These are phyloP conservation scores for Cercophora samala DNA, from an alignment of 495 filamentous ascomycete genomes.

Conservation along the genomic window DNA sequence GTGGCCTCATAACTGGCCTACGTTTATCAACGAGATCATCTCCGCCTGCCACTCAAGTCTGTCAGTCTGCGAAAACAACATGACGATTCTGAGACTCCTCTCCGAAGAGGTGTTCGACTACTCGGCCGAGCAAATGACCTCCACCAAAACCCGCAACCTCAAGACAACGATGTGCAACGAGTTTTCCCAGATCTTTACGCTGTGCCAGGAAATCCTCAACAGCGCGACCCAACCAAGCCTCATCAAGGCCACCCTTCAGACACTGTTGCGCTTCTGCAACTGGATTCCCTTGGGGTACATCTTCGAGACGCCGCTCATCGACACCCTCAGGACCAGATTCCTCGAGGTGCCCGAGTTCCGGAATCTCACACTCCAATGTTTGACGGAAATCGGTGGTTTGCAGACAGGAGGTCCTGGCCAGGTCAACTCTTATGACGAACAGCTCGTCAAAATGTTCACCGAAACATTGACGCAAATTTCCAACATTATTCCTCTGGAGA, in stretches of 20 bases:
- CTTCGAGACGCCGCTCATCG: slow-evolving; percentile 95
- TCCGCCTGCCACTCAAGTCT: slow-evolving; percentile 89
- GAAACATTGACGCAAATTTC: slow-evolving; percentile 86
- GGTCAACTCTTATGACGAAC: slow-evolving; percentile 80
- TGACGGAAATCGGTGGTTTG: slow-evolving; percentile 94
- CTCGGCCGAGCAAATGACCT: slow-evolving; percentile 98
- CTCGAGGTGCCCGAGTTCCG: slow-evolving; percentile 88
- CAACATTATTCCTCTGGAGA: slow-evolving; percentile 80
- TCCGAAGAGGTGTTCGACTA: slow-evolving; percentile 99
- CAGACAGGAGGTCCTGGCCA: slow-evolving; percentile 64
- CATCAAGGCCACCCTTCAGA: slow-evolving; percentile 91
- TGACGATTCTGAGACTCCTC: slow-evolving; percentile 92
- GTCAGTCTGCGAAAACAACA: slow-evolving; percentile 99
- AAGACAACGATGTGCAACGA: slow-evolving; percentile 98
- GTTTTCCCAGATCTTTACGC: slow-evolving; percentile 94
- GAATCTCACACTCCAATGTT: slow-evolving; percentile 92
- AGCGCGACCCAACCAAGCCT: slow-evolving; percentile 84
- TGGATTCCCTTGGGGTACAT: slow-evolving; percentile 99
- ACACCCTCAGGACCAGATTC: slow-evolving; percentile 86
- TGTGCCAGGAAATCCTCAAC: slow-evolving; percentile 89
- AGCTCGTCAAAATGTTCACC: slow-evolving; percentile 94
- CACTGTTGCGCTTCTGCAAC: slow-evolving; percentile 91
- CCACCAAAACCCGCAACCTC: slow-evolving; percentile 86
- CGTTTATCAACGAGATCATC: slow-evolving; percentile 99
- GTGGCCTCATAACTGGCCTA: slow-evolving; percentile 99